phyloP scores from a whole-genome alignment of 495 filamentous ascomycete genomes.

The Corynascus novoguineensis region DNA sequence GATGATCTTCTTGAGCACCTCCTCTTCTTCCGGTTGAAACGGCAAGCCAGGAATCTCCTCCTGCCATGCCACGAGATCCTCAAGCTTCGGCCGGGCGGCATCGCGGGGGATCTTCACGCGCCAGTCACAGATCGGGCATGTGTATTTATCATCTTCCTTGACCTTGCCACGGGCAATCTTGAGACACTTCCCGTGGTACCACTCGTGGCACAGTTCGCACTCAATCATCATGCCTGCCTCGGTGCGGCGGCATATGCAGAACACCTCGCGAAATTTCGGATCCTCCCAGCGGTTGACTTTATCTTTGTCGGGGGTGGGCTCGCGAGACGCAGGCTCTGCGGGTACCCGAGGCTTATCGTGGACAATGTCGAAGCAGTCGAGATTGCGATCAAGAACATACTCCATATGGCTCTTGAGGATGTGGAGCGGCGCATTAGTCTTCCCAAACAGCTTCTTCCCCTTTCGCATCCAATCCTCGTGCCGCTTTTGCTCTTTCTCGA shows the following conservation, averaged over 20 bases:
- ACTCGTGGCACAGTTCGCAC: slow-evolving; percentile 96
- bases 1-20: slow-evolving; percentile 75
- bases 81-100: slow-evolving; percentile 89
- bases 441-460: slow-evolving; percentile 97
- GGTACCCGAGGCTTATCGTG: slow-evolving; percentile 79
- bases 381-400: slow-evolving; percentile 80
- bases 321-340: slow-evolving; percentile 85
- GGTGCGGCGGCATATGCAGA: slow-evolving; percentile 89
- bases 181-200: slow-evolving; percentile 98
- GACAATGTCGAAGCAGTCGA: slow-evolving; percentile 85
- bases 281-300: slow-evolving; percentile 45
- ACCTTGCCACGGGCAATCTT: slow-evolving; percentile 97
- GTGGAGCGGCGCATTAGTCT: slow-evolving; percentile 94
- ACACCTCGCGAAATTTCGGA: slow-evolving; percentile 65
- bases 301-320: slow-evolving; percentile 67
- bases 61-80: slow-evolving; percentile 84
- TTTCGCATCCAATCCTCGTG: slow-evolving; percentile 99
- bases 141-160: slow-evolving; percentile 97
- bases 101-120: slow-evolving; percentile 97
- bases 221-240: slow-evolving; percentile 99
- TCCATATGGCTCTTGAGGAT: slow-evolving; percentile 93
- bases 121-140: slow-evolving; percentile 97
- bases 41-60: slow-evolving; percentile 76
- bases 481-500: slow-evolving; percentile 90
- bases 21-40: slow-evolving; percentile 95